A percentile compares a stretch with the other conserved stretches of the same genome.
phyloP scores from a whole-genome alignment of 2,329 filamentous ascomycete genomes.

The Sporothrix humicola region DNA sequence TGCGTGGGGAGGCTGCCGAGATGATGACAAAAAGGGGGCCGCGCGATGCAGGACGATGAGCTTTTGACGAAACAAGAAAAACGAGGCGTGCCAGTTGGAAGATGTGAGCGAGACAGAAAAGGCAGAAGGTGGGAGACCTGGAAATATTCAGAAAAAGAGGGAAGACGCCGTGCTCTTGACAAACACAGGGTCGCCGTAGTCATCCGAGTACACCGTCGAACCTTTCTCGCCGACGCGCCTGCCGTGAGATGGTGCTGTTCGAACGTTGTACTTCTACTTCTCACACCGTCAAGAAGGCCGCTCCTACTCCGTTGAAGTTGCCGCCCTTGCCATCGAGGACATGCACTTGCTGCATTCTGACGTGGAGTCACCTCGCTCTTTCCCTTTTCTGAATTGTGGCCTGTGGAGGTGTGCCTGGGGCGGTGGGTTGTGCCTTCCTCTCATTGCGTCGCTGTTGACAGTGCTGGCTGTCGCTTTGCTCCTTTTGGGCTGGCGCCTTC shows the following conservation, averaged over 20 bases:
- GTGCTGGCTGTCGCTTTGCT: not conserved
- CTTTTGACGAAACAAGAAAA: not conserved
- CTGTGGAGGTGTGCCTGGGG: conserved; percentile 12
- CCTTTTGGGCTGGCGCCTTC: conserved; percentile 16
- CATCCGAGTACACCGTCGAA: not conserved
- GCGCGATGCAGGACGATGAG: not conserved
- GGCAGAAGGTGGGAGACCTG: not conserved
- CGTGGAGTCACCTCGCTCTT: conserved; percentile 28
- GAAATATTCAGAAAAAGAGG: not conserved
- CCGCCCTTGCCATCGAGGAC: not conserved
- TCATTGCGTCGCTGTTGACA: not conserved
- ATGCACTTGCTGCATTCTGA: conserved; percentile 15
- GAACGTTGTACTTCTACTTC: conserved; percentile 15
- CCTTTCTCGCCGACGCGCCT: not conserved
- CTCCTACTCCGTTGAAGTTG: conserved; percentile 9
- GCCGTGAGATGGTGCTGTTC: conserved; percentile 9
- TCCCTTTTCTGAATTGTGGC: conserved; percentile 11
- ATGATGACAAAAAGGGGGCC: not conserved
- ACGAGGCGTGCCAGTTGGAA: conserved; percentile 5
- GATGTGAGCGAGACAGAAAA: not conserved
- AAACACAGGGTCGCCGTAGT: not conserved
- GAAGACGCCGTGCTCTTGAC: not conserved
- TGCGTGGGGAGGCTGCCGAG: conserved; percentile 9
- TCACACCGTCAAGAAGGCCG: not conserved
- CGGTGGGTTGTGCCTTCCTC: conserved; percentile 18